Conservation (phyloP, 129 eudicot genomes). For the Gnaphalium uliginosum region DNA sequence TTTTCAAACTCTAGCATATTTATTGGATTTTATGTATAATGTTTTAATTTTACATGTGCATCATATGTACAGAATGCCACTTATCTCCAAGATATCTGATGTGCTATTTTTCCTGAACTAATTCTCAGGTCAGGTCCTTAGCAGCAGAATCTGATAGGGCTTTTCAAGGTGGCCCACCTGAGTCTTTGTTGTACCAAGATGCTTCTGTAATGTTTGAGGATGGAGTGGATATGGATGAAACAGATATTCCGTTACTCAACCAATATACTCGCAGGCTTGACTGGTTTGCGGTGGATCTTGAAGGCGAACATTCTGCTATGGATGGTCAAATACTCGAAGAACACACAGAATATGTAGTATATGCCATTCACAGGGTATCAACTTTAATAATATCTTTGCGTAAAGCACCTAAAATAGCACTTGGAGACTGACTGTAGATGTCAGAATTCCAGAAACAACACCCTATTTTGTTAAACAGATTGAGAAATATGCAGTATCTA, state of each 20-base stretch:
- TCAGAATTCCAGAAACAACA: slow-evolving; percentile 1
- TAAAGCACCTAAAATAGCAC: slow-evolving; percentile 25
- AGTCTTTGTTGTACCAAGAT: slow-evolving; percentile 61
- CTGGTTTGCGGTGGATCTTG: slow-evolving; percentile 99
- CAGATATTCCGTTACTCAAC: slow-evolving; percentile 44
- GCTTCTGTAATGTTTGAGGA: slow-evolving; percentile 51
- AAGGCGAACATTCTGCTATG: slow-evolving; percentile 99
- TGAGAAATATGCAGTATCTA: slow-evolving; percentile 3
- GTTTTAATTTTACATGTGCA: neutral
- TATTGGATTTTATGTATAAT: neutral
- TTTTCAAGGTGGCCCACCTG: slow-evolving; percentile 88
- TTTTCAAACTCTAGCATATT: neutral
- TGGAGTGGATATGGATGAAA: slow-evolving; percentile 47
- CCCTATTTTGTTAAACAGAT: neutral
- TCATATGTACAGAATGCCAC: slow-evolving; percentile 16
- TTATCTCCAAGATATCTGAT: slow-evolving; percentile 19
- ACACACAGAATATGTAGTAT: slow-evolving; percentile 94
- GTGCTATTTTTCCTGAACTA: neutral
- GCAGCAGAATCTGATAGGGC: slow-evolving; percentile 98
- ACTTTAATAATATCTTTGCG: slow-evolving; percentile 31
- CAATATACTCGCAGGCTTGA: slow-evolving; percentile 68
- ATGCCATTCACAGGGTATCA: slow-evolving; percentile 94
- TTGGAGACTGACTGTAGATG: slow-evolving; percentile 8
- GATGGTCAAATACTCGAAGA: slow-evolving; percentile 97
- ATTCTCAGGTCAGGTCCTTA: slow-evolving; percentile 80